Percentiles rank a stretch among this genome's conserved stretches.
These are phyloP conservation scores for Pterocarpus santalinus DNA, from an alignment of 306 rosid species.

Conservation along the genomic window DNA sequence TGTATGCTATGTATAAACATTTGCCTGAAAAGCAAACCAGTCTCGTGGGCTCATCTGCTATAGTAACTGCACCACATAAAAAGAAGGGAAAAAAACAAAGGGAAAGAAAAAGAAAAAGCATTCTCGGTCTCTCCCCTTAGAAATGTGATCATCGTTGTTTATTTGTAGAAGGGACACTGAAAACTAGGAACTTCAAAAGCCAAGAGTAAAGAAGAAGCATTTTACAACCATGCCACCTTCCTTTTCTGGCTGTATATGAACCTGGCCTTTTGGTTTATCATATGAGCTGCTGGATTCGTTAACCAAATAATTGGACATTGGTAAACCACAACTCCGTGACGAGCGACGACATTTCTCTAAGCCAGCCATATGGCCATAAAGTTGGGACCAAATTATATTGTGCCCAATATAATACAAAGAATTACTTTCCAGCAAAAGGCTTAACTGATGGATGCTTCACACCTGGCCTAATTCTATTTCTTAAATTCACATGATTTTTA, in stretches of 20 bases:
- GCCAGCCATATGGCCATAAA: constrained; percentile 36
- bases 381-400: constrained; percentile 36
- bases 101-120: constrained; percentile 17
- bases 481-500: constrained; percentile 33
- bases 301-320: constrained; percentile 33
- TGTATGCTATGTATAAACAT: constrained; percentile 34
- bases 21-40: constrained; percentile 43
- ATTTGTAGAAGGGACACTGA: constrained; percentile 45
- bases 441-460: neutral
- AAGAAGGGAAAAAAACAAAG: constrained; percentile 18
- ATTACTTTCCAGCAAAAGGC: constrained; percentile 37
- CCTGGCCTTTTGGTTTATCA: constrained; percentile 27
- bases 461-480: neutral
- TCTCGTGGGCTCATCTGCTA: constrained; percentile 36
- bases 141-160: constrained; percentile 50
- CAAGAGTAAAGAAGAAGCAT: constrained; percentile 46
- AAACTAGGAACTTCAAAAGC: constrained; percentile 49
- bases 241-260: constrained; percentile 45
- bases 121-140: constrained; percentile 5
- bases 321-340: neutral
- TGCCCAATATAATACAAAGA: constrained; percentile 36
- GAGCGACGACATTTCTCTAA: neutral
- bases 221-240: constrained; percentile 56
- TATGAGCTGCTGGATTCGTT: constrained; percentile 19
- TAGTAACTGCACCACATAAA: constrained; percentile 35